Conservation (phyloP, 2,329 filamentous ascomycete genomes). For the Pyrenochaeta sp. region DNA sequence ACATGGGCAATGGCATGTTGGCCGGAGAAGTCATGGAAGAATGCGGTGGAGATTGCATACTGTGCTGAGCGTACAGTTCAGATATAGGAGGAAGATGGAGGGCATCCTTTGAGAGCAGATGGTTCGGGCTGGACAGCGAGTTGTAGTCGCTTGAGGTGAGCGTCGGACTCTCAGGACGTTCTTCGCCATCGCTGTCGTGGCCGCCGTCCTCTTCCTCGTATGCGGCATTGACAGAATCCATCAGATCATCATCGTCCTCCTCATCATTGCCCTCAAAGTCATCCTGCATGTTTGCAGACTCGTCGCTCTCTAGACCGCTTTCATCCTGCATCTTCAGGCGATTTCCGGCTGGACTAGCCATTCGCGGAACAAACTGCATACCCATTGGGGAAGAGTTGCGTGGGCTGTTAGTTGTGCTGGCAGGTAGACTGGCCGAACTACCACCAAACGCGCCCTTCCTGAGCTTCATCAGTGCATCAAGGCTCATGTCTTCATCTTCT, state of each 20-base stretch:
- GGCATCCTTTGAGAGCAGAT: constrained; percentile 14
- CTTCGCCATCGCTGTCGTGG: constrained; percentile 19
- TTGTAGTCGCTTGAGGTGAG: constrained; percentile 41
- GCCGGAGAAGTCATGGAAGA: constrained; percentile 26
- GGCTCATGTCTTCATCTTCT: constrained; percentile 71
- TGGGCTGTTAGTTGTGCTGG: constrained; percentile 54
- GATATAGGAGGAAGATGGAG: constrained; percentile 27
- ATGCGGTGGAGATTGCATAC: constrained; percentile 18
- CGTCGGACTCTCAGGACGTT: constrained; percentile 39
- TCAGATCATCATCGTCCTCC: constrained; percentile 28
- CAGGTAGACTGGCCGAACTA: constrained; percentile 73
- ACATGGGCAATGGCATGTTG: constrained; percentile 28
- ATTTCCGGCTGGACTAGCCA: constrained; percentile 35
- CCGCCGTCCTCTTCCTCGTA: constrained; percentile 27
- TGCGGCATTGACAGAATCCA: constrained; percentile 39
- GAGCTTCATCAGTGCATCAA: constrained; percentile 75
- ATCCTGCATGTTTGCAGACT: constrained; percentile 25
- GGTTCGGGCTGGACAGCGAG: constrained; percentile 31
- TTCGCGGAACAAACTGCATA: constrained; percentile 41
- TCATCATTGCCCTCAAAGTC: constrained; percentile 29
- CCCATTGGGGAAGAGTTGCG: constrained; percentile 49
- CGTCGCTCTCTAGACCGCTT: constrained; percentile 34
- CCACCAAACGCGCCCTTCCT: constrained; percentile 81
- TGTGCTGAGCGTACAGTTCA: constrained; percentile 22
- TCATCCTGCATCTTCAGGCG: constrained; percentile 38